Base-by-base conservation (phyloP, 768 basidiomycete species). In the Psilocybe subaeruginosa region DNA sequence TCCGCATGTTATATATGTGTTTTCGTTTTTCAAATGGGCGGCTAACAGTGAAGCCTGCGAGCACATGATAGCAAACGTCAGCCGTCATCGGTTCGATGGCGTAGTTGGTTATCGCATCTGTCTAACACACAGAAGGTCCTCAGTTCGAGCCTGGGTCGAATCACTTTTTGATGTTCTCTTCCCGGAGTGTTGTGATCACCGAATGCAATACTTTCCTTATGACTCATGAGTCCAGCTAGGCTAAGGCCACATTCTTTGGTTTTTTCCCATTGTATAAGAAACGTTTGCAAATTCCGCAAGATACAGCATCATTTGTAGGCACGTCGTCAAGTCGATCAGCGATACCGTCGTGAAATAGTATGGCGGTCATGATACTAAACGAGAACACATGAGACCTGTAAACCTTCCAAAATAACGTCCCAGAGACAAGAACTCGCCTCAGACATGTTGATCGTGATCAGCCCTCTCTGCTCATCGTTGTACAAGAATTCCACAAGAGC, bases 401-500 rank as follows among this genome's bases (percentile, higher is more conserved):
- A 19, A 19, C 19, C 92, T 0, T 91, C 93, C 7, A 91, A 91
- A 9, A 19, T 19, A 46, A 35, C 8, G 39, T 5, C 7, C 7
- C 5, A 43, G 12, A 6, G 30, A 17, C 14, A 3, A 41, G 27
- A 27, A 49, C 69, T 33, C 35, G 72, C 79, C 77, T 97, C 93
- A n/a, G 92, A 91, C 93, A 97, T 95, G 66, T 97, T 96, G 70
- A 97, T 93, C 61, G 89, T 92, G 64, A 95, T 93, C 57, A 97
- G 69, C 8, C 92, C 95, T 45, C 91, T 79, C 59, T 90, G 87
- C 69, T 95, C 93, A 63, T 95, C 92, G 61, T 94, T 90, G 77
- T 93, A 97, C 60, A 99, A 72, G 81, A 97, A 97, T 0, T 80
- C 82, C 0, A 95, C 94, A 11, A 98, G 82, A 0, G 92, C 87